Base-by-base conservation (phyloP, 441 rosid species). In the Gossypium aridum region DNA sequence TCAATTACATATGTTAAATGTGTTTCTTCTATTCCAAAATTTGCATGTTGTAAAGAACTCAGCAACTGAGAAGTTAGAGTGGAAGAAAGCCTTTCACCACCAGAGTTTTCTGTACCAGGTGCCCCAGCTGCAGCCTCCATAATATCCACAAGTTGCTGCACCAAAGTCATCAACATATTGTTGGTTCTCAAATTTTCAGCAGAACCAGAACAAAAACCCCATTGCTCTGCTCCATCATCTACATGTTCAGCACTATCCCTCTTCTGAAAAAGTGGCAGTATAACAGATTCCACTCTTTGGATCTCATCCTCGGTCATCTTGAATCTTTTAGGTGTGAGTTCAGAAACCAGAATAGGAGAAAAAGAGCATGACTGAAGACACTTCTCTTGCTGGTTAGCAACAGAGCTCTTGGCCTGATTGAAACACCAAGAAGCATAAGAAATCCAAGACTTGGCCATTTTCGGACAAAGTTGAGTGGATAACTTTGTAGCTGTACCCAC, bases 391-490 rank as follows among this genome's bases (percentile, higher is more conserved):
- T 87, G 86, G 34, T 76, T 66, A 64, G 71, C 72, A 70, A 90
- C 83, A 76, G 90, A 85, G 75, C 84, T 86, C 77, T 76, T 87
- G 56, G 97, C 99, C 82, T 91, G 98, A 85, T 57, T 80, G 79
- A 91, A 96, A 84, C 99, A 96, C 99, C 99, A 96, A 71, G 94
- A 84, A 60, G 93, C 98, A 85, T 96, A 96, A 67, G 94, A 91
- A 85, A 96, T 92, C 99, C 99, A 96, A 71, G 99, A 85, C 86
- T 93, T 96, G 31, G 92, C 98, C 99, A 96, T 90, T 69, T 79
- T 80, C 71, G 99, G 83, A 82, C 98, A 92, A 79, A 96, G 94
- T 82, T 82, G 89, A 64, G 99, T 92, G 61, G 99, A 93, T 75
- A 89, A 88, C 83, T 93, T 96, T 72, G 91, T 82, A 77, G 85